Percentiles rank a stretch among this genome's conserved stretches.
These are phyloP conservation scores for Tetraselmis striata DNA, from an alignment of 139 green algal genomes.

Conservation along the genomic window DNA sequence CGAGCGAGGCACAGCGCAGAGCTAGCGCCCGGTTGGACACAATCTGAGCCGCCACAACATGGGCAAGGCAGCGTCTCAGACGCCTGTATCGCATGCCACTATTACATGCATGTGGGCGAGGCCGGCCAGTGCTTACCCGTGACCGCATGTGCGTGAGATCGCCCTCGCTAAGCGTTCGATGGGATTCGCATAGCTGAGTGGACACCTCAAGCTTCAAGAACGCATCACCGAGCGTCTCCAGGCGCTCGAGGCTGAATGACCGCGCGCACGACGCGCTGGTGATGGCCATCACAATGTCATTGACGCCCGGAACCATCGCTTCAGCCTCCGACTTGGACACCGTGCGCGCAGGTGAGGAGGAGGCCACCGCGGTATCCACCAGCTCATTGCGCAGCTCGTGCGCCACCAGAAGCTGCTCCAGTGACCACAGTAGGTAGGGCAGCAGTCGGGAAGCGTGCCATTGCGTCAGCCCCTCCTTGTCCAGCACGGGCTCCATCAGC, in stretches of 20 bases:
- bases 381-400: conserved; percentile 26
- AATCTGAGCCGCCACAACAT: too few species aligned
- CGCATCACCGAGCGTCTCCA: conserved; percentile 41
- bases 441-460: conserved; percentile 17
- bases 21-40: conserved; percentile 32
- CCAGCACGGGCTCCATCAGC: conserved; percentile 21
- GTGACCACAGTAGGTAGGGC: conserved; percentile 28
- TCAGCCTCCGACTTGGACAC: neutral
- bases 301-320: conserved; percentile 17
- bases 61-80: too few species aligned
- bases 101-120: too few species aligned
- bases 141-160: neutral
- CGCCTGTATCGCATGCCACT: too few species aligned
- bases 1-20: neutral
- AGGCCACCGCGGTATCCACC: neutral
- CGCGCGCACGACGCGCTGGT: conserved; percentile 26
- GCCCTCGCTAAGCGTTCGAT: neutral
- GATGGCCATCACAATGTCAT: conserved; percentile 25
- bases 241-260: conserved; percentile 25
- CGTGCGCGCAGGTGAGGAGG: conserved; percentile 2
- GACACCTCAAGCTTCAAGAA: conserved; percentile 27
- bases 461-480: conserved; percentile 19
- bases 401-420: conserved; percentile 25
- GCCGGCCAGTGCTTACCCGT: neutral
- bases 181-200: neutral